Conservation (phyloP, 2,329 filamentous ascomycete genomes). For the Aspergillus tubingensis region DNA sequence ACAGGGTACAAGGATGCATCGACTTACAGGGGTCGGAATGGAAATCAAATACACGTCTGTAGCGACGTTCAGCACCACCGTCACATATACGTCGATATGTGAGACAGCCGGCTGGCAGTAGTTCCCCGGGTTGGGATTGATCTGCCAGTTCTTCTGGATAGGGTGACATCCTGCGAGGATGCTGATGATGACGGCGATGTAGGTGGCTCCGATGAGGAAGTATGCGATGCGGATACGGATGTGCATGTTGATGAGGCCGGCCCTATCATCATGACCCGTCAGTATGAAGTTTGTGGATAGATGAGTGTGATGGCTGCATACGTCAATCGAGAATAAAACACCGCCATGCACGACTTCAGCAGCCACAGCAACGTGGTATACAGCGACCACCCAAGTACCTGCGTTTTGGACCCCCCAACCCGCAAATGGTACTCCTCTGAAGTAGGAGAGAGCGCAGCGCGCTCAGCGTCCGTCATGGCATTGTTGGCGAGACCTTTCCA, state of each 20-base stretch:
- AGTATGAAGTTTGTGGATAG: background rate
- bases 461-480: conserved; percentile 56
- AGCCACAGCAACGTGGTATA: conserved; percentile 57
- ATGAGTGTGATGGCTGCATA: conserved; percentile 23
- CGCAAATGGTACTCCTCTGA: conserved; percentile 53
- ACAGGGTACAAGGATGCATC: background rate
- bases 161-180: conserved; percentile 57
- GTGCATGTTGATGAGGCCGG: conserved; percentile 44
- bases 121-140: conserved; percentile 59
- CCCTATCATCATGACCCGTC: conserved; percentile 29
- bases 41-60: conserved; percentile 63
- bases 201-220: conserved; percentile 51
- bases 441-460: conserved; percentile 46
- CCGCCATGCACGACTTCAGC: conserved; percentile 57
- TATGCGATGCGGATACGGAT: conserved; percentile 55
- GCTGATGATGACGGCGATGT: conserved; percentile 52
- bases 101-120: conserved; percentile 55
- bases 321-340: conserved; percentile 60
- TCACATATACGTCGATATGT: conserved; percentile 54
- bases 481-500: conserved; percentile 59
- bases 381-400: conserved; percentile 56
- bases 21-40: conserved; percentile 57
- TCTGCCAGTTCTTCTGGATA: conserved; percentile 60
- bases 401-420: conserved; percentile 56
- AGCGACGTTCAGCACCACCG: conserved; percentile 54